Conservation (phyloP, 192 early-diverging fungal species). For the Podila epicladia region DNA sequence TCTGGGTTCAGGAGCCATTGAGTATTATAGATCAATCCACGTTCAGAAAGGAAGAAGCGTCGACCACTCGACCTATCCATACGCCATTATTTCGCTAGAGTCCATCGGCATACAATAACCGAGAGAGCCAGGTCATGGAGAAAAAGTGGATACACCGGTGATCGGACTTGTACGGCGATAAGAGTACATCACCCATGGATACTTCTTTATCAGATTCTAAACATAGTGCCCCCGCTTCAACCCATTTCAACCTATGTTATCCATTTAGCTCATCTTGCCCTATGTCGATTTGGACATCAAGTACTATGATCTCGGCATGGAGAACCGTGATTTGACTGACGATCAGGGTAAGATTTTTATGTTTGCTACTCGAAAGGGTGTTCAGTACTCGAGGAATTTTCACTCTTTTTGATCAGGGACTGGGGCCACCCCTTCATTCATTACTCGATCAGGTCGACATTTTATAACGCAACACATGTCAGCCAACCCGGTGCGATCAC, state of each 20-base stretch:
- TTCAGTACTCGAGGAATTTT: no score
- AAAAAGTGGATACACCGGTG: not conserved
- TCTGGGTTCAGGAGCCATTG: no score
- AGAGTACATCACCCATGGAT: not conserved
- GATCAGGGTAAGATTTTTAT: slow-evolving; percentile 49
- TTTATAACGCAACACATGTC: no score
- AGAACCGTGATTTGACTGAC: slow-evolving; percentile 84
- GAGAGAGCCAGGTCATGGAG: no score
- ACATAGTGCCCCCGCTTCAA: not conserved
- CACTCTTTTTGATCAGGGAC: no score
- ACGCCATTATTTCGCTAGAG: no score
- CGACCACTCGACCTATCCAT: no score
- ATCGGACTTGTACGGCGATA: not conserved
- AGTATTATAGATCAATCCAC: no score
- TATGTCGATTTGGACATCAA: slow-evolving; percentile 91
- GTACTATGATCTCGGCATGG: slow-evolving; percentile 96
- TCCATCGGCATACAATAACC: no score
- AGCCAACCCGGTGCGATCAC: no score
- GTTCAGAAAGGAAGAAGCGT: no score
- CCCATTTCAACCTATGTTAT: not conserved
- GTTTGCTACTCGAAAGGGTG: not conserved
- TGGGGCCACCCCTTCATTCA: not conserved
- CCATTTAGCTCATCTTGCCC: slow-evolving; percentile 78
- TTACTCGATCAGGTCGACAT: not conserved
- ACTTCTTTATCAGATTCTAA: slow-evolving; percentile 4